Evolutionary conservation across 2,329 filamentous ascomycete genomes (phyloP), one percentile per base, ranked within the genome.

Genomic region (Pseudofabraea citricarpa): DNA sequence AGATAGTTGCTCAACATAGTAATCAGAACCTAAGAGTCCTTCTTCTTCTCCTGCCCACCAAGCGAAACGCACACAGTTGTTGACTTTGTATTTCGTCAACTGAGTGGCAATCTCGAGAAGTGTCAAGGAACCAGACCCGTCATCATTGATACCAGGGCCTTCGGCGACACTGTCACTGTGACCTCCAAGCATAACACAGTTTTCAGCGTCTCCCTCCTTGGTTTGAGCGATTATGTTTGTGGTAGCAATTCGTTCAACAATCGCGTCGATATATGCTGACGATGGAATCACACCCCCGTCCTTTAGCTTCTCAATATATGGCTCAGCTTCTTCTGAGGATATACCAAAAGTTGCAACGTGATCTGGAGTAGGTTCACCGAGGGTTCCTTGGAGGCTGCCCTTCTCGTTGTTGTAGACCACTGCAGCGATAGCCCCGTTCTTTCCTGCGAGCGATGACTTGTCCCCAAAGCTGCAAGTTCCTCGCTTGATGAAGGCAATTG

Each of bases 291-390:
- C 56, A 46, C 74, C 57, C 22, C 77, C 77, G 2, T 65, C 62
- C 45, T 72, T 64, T 35, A 89, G 66, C 42, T 73, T 68, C 40
- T 72, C 62, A 6, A 82, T 57, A 24, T 84, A 67, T 1, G 74
- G 72, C 45, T 69, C 61, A 5, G 81, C 87, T 22, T 81, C 77
- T 10, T 70, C 66, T 16, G 75, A 71, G 2, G 75, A 75, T 19
- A 91, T 66, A 1, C 83, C 83, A 46, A 89, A 81, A 1, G 81
- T 87, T 1, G 86, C 79, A 5, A 86, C 70, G 53, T 88, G 77
- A 40, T 79, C 56, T 9, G 72, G 67, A 0, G 68, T 67, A 0
- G 82, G 80, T 0, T 67, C 70, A 9, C 83, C 85, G 3, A 93
- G 70, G 1, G 86, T 90, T 31, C 86, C 87, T 40, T 74, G 72